These are phyloP conservation scores for Sporobolus alterniflorus DNA, from an alignment of 202 grass and related monocot genomes.

Conservation along the genomic window DNA sequence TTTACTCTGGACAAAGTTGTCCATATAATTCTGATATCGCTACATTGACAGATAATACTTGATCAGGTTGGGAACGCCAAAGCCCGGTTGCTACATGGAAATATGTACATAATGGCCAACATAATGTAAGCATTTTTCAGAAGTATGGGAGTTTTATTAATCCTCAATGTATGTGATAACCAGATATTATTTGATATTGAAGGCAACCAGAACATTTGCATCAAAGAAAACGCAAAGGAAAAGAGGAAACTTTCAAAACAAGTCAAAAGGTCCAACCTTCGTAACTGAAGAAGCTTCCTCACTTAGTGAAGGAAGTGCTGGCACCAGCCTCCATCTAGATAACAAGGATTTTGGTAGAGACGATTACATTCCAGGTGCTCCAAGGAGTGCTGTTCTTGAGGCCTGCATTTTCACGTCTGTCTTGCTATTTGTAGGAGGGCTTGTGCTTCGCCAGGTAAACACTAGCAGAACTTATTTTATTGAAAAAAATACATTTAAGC, in stretches of 20 bases:
- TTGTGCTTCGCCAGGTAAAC: slow-evolving; percentile 73
- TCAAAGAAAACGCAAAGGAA: slow-evolving; percentile 34
- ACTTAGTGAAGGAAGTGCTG: not conserved
- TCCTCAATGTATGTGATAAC: not conserved
- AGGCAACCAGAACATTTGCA: slow-evolving; percentile 48
- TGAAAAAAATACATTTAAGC: not conserved
- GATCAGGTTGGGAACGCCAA: slow-evolving; percentile 44
- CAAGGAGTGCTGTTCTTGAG: slow-evolving; percentile 72
- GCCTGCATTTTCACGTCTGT: slow-evolving; percentile 66
- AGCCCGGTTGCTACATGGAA: slow-evolving; percentile 19
- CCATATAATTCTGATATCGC: slow-evolving; percentile 28
- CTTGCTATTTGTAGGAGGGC: slow-evolving; percentile 54
- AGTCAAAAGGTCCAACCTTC: slow-evolving; percentile 2
- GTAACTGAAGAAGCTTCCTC: slow-evolving; percentile 31
- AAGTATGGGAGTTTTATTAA: not conserved
- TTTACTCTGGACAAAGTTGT: not conserved
- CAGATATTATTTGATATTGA: not conserved
- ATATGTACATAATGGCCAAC: not conserved
- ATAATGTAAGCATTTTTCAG: slow-evolving; percentile 1
- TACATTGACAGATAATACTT: slow-evolving; percentile 53
- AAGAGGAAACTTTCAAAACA: not conserved
- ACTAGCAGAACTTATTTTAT: not conserved
- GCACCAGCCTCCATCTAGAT: slow-evolving; percentile 11
- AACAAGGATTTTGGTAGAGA: not conserved
- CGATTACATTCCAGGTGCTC: slow-evolving; percentile 30